Conservation (phyloP, 176 grass and related monocot genomes). For the Hyparrhenia diplandra region DNA sequence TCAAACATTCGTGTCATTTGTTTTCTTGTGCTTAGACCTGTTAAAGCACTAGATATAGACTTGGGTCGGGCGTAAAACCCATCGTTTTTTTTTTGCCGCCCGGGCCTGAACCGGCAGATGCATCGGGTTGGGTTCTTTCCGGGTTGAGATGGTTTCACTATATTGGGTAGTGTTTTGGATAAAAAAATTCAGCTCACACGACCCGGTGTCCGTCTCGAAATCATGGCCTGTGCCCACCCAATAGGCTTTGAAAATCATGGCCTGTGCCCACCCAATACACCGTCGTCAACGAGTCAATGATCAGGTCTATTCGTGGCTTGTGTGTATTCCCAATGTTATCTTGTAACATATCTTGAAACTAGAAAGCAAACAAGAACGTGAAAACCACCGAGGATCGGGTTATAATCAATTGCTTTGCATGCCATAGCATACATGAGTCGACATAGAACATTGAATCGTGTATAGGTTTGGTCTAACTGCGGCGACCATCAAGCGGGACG, state of each 20-base stretch:
- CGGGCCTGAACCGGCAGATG: neutral
- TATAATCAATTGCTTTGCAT: neutral
- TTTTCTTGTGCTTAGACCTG: neutral
- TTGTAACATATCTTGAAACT: neutral
- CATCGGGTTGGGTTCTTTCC: neutral
- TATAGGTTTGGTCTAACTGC: neutral
- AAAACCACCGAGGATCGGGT: neutral
- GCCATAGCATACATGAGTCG: neutral
- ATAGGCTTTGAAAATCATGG: too few relatives aligned
- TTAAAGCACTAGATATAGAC: neutral
- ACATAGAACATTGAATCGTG: neutral
- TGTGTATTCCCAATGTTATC: neutral
- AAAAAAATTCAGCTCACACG: neutral
- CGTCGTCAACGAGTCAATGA: neutral
- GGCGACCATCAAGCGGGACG: too few relatives aligned
- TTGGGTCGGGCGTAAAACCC: neutral
- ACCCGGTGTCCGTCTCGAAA: neutral
- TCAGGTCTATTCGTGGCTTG: neutral
- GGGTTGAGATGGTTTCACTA: neutral
- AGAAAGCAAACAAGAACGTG: neutral
- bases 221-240: neutral
- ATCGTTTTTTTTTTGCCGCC: neutral
- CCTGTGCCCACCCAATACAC: neutral
- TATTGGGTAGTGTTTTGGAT: neutral
- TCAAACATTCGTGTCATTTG: neutral